Base-by-base conservation (phyloP, 2,329 filamentous ascomycete genomes). In the Penicillium italicum region DNA sequence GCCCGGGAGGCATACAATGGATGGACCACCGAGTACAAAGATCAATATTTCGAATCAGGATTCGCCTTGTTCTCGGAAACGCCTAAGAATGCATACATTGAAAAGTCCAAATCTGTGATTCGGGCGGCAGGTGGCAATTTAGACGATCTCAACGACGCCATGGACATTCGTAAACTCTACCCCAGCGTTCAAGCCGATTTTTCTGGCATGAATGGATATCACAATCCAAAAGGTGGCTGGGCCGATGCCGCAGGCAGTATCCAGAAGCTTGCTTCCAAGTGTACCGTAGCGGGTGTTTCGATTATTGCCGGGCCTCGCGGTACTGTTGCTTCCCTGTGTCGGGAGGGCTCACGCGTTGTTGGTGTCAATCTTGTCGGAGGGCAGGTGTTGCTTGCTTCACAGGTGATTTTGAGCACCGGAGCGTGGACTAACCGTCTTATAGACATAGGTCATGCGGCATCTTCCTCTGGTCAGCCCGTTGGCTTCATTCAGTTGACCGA, bases 371-470 rank as follows among this genome's bases (percentile, higher is more conserved):
- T 87, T 8, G 63, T 66, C 2, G 73, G 79, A 52, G 80, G 79
- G 0, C 68, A 69, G 10, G 72, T 68, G 26, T 60, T 89, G 3
- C 75, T 73, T 12, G 88, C 87, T 1, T 85, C 89, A 36, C 79
- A 93, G 6, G 86, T 88, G n/a, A 80, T 96, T 48, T 79, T 94
- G 3, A 90, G 91, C 0, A 85, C 90, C 0, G 92, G 92, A 9
- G 90, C 91, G 3, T 96, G 91, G 92, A 89, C 88, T 1, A 84
- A 85, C 5, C 80, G 82, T 1, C 79, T 96, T 16, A 74, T 96
- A 48, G 86, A 95, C 69, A 77, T 96, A 1, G 77, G 85, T 33
- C 88, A 90, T 22, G 82, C 88, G 33, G 85, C 85, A 30, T 82
- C 86, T 54, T 88, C 91, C 0, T 93, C 90, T 0, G 92, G 89